These are phyloP conservation scores for Setaria italica DNA, from an alignment of 202 grass and related monocot species.

Conservation along the genomic window DNA sequence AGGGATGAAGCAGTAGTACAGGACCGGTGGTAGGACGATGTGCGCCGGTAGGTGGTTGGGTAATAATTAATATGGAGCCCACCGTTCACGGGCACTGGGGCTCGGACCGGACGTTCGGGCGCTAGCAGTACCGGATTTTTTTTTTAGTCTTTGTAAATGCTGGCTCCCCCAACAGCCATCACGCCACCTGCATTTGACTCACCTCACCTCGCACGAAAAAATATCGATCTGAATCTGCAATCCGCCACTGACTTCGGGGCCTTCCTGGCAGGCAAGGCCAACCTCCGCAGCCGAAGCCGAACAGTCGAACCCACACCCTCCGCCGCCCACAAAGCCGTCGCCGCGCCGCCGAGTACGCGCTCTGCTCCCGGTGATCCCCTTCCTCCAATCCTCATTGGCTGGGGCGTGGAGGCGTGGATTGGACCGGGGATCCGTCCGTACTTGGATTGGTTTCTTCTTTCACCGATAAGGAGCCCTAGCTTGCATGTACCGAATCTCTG, in stretches of 20 bases:
- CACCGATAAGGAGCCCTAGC: neutral
- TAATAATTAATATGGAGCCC: too few relatives aligned
- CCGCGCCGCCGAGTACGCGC: neutral
- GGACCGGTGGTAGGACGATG: too few relatives aligned
- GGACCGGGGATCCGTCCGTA: neutral
- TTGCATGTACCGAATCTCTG: neutral
- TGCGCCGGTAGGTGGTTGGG: too few relatives aligned
- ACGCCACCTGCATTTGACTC: neutral
- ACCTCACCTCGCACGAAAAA: neutral
- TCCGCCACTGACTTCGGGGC: too few relatives aligned
- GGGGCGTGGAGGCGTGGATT: neutral
- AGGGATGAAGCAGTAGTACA: too few relatives aligned
- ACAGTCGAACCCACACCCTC: neutral
- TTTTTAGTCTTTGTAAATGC: neutral
- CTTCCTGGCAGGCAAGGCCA: neutral
- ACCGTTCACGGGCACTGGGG: too few relatives aligned
- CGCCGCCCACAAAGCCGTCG: neutral
- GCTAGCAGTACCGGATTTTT: too few relatives aligned
- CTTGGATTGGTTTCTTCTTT: conserved; percentile 6
- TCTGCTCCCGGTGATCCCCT: neutral
- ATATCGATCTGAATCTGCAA: neutral
- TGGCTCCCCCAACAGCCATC: neutral
- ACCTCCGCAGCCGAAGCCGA: neutral
- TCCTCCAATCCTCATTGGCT: neutral
- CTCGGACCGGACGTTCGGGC: too few relatives aligned